Conservation (phyloP, 352 stramenopile species). For the Discostella stelligera region DNA sequence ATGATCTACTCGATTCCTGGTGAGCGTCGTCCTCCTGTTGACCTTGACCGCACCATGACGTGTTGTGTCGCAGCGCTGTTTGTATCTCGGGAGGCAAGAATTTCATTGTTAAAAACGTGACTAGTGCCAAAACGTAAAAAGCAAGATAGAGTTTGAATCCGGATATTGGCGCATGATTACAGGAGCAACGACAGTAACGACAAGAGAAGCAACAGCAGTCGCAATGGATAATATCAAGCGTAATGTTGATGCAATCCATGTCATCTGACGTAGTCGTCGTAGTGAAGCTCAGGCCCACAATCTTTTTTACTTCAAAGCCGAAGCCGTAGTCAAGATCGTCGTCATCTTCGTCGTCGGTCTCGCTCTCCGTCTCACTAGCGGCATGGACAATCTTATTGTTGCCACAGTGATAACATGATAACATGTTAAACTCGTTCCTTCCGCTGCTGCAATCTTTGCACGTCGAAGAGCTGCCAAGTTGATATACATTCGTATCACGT, state of each 20-base stretch:
- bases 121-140: not conserved
- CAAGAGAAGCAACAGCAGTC: not conserved
- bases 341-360: not conserved
- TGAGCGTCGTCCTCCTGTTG: too few relatives aligned
- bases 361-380: not conserved
- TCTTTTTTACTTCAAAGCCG: not conserved
- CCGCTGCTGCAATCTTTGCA: too few relatives aligned
- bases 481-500: not conserved
- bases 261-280: not conserved
- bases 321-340: not conserved
- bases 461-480: too few relatives aligned
- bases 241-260: not conserved
- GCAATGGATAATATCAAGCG: too few relatives aligned
- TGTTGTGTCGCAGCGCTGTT: not conserved
- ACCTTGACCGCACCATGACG: too few relatives aligned
- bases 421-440: too few relatives aligned
- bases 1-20: not conserved
- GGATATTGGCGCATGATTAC: not conserved
- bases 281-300: not conserved
- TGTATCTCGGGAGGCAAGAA: not conserved
- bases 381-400: not conserved
- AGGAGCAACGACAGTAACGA: not conserved
- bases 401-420: not conserved
- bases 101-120: not conserved
- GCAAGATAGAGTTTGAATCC: not conserved